Percentiles rank a stretch among this genome's conserved stretches.
Evolutionary conservation across 192 early-diverging fungal genomes (phyloP).

Genomic region (Thoreauomyces humboldtii): DNA sequence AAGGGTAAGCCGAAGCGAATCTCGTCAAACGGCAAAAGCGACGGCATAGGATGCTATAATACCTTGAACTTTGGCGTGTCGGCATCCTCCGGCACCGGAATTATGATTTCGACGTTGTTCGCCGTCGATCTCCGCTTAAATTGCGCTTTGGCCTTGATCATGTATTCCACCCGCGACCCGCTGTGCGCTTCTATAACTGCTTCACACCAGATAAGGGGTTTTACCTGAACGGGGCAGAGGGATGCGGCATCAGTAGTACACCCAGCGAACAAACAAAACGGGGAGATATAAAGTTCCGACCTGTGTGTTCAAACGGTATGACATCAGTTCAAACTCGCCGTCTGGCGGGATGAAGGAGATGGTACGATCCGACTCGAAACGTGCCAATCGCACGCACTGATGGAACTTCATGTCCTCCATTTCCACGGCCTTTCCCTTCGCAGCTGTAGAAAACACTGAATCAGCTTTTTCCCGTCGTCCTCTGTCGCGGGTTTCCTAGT

Average conservation of each 20-base stretch:
- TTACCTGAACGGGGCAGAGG: constrained; percentile 76
- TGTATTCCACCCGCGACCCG: constrained; percentile 90
- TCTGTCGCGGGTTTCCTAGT: no score
- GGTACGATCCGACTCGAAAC: constrained; percentile 93
- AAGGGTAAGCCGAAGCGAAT: neutral
- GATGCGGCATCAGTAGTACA: neutral
- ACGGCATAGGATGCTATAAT: no score
- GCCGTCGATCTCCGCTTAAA: constrained; percentile 97
- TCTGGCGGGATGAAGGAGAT: constrained; percentile 99
- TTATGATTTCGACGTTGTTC: constrained; percentile 95
- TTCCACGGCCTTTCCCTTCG: constrained; percentile 65
- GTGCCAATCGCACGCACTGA: constrained; percentile 93
- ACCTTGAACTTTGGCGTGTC: constrained; percentile 96
- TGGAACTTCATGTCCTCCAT: constrained; percentile 99
- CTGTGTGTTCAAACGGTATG: constrained; percentile 75
- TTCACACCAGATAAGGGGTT: constrained; percentile 85
- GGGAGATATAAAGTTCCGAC: constrained; percentile 44
- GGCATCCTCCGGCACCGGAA: constrained; percentile 98
- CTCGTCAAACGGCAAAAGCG: no score
- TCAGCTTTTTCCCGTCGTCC: constrained; percentile 56
- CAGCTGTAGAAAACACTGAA: neutral
- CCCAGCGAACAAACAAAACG: neutral
- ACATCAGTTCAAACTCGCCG: constrained; percentile 97
- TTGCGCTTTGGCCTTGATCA: constrained; percentile 92
- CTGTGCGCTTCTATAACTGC: constrained; percentile 82